Evolutionary conservation across 495 filamentous ascomycete genomes (phyloP).

Genomic region (Hypoxylon subgilvum): DNA sequence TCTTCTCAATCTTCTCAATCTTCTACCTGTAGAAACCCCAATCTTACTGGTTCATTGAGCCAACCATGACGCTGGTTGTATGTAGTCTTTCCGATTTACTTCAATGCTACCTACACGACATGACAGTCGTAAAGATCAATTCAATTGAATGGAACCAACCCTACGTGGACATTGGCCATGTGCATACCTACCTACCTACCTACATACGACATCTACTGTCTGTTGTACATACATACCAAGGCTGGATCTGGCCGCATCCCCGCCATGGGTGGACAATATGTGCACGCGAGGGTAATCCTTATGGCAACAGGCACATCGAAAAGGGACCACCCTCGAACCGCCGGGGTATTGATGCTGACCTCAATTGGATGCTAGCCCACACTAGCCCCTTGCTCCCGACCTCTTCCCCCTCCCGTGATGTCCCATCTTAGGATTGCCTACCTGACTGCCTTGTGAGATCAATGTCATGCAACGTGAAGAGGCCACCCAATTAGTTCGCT

Average conservation of each 20-base stretch:
- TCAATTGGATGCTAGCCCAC: background rate
- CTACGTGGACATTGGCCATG: too few relatives aligned
- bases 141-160: too few relatives aligned
- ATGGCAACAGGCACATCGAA: background rate
- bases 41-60: too few relatives aligned
- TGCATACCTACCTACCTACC: too few relatives aligned
- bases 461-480: background rate
- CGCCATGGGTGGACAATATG: background rate
- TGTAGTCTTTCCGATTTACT: too few relatives aligned
- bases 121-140: too few relatives aligned
- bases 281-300: constrained; percentile 1
- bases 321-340: constrained; percentile 10
- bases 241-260: background rate
- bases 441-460: constrained; percentile 30
- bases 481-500: constrained; percentile 6
- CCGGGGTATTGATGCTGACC: background rate
- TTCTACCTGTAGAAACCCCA: too few relatives aligned
- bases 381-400: constrained; percentile 5
- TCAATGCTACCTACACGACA: too few relatives aligned
- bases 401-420: constrained; percentile 8
- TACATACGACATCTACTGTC: too few relatives aligned
- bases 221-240: too few relatives aligned
- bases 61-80: too few relatives aligned
- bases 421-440: constrained; percentile 8
- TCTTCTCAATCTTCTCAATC: background rate